A percentile compares a stretch with the other conserved stretches of the same genome.
Conservation (phyloP, 495 filamentous ascomycete species). For the Penicillium subrubescens region DNA sequence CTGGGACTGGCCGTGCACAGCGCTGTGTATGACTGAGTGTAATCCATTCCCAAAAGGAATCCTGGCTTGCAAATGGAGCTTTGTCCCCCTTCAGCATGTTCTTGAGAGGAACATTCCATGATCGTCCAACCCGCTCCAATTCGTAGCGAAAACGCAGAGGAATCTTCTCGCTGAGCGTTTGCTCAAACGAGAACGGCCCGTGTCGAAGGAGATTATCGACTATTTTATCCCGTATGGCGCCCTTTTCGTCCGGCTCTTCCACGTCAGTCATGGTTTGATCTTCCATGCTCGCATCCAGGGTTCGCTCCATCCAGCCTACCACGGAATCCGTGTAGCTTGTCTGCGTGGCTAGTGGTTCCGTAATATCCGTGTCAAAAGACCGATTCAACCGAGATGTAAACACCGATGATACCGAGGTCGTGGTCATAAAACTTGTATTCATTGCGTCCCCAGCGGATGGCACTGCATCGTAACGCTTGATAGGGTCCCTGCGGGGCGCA, state of each 20-base stretch:
- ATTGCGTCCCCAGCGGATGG: slow-evolving; percentile 17
- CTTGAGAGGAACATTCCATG: slow-evolving; percentile 38
- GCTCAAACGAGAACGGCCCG: slow-evolving; percentile 39
- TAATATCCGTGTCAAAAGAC: slow-evolving; percentile 38
- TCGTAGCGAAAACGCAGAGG: slow-evolving; percentile 50
- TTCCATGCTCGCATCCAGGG: not conserved
- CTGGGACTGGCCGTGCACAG: slow-evolving; percentile 35
- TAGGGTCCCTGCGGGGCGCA: slow-evolving; percentile 7
- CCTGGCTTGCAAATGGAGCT: slow-evolving; percentile 31
- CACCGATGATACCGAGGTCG: slow-evolving; percentile 21
- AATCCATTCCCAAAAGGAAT: slow-evolving; percentile 46
- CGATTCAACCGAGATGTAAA: slow-evolving; percentile 23
- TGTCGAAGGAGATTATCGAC: slow-evolving; percentile 29
- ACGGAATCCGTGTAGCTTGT: slow-evolving; percentile 39
- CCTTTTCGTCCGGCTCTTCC: not conserved
- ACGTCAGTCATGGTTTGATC: not conserved
- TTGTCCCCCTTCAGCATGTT: slow-evolving; percentile 31
- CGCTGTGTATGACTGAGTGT: slow-evolving; percentile 29
- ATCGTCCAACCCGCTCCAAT: slow-evolving; percentile 39
- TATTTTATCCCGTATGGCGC: slow-evolving; percentile 26
- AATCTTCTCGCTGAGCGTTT: slow-evolving; percentile 31
- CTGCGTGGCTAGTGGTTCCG: slow-evolving; percentile 31
- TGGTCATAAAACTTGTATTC: slow-evolving; percentile 33
- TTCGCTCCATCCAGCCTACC: slow-evolving; percentile 17
- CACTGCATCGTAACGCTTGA: not conserved